Base-by-base conservation (phyloP, 495 filamentous ascomycete species). In the Aspergillus asperescens region DNA sequence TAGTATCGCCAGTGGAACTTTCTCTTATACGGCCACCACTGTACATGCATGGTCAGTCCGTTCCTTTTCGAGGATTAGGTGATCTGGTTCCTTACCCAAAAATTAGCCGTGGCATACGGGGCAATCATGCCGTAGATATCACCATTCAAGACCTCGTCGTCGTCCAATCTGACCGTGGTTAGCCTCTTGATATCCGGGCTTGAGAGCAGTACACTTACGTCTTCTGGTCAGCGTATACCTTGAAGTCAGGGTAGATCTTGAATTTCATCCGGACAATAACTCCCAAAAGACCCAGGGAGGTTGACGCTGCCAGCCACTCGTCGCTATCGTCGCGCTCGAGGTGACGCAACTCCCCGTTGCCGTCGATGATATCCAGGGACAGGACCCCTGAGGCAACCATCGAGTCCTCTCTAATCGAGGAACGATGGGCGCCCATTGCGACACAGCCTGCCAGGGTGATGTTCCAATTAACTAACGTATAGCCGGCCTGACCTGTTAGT, bases 1-100 rank as follows among this genome's bases (percentile, higher is more conserved):
- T 56, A 56, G 39, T 56, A 56, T 20, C 53, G 38, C 53, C 46
- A 56, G 46, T 56, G 53, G 29, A 56, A 56, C 46, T 56, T 56
- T 25, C 39, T 34, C 38, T 56, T 56, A 27, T 56, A 56, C 7
- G 53, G 53, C 53, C 53, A 56, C 53, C 53, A 56, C 53, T 55
- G 13, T 6, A 22, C 4, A 6, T 8, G 13, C n/a, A 1, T n/a
- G 16, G 50, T 53, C 19, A 27, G 10, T 37, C 5, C n/a, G n/a
- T 13, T 5, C 27, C 10, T n/a, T n/a, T n/a, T n/a, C n/a, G n/a
- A n/a, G 25, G 10, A 16, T 22, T 3, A 29, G 16, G 28, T 1
- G 5, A n/a, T 27, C 16, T 12, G 29, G 1, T 7, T 15, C 24
- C 52, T 5, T 50, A 56, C 53, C 53, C 53, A 56, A 39, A 50